Evolutionary conservation across 2,329 filamentous ascomycete species (phyloP).

Genomic region (Pseudogymnoascus sp.): DNA sequence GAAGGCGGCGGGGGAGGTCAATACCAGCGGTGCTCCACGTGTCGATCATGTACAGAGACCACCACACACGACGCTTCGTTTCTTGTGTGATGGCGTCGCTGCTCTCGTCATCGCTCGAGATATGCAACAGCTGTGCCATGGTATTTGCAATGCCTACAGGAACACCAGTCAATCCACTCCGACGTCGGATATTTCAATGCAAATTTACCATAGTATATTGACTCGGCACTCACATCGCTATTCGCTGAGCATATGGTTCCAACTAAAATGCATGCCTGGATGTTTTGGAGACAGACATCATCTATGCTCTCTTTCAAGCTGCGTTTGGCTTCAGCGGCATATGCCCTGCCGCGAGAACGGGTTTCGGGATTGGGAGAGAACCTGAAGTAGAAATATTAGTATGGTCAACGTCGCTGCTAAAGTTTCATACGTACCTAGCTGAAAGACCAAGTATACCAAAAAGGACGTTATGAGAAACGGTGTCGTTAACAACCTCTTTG

Average conservation of each 20-base stretch:
- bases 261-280: neutral
- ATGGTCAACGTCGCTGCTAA: neutral
- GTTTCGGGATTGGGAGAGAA: neutral
- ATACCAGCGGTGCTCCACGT: constrained; percentile 30
- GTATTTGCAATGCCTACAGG: constrained; percentile 26
- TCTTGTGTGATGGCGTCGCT: constrained; percentile 26
- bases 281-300: neutral
- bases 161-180: neutral
- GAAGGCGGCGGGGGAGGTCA: constrained; percentile 25
- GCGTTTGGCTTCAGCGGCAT: neutral
- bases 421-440: neutral
- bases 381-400: neutral
- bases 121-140: constrained; percentile 30
- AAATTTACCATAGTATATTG: neutral
- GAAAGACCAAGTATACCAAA: neutral
- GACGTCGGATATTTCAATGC: neutral
- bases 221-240: neutral
- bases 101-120: constrained; percentile 15
- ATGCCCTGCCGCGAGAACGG: neutral
- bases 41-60: constrained; percentile 31
- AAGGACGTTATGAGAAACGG: neutral
- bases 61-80: constrained; percentile 29
- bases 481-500: neutral
- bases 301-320: neutral
- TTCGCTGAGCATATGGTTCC: neutral